Evolutionary conservation across 1,139 yeast genomes (phyloP).

Genomic region (Williopsis jadinii): DNA sequence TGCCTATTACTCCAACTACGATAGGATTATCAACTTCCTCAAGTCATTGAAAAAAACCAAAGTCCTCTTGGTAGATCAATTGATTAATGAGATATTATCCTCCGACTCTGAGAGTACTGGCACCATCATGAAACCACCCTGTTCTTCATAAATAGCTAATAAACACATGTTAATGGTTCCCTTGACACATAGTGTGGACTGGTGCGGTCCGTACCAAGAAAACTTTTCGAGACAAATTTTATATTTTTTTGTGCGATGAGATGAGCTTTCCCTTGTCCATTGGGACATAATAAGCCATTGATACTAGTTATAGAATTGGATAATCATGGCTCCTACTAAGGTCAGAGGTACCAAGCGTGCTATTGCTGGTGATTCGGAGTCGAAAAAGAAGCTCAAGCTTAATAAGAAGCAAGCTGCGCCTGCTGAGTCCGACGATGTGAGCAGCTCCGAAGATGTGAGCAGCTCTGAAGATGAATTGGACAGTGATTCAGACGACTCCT

Average conservation of each 20-base stretch:
- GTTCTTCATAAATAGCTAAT: background rate
- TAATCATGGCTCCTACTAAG: conserved; percentile 13
- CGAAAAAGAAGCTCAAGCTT: background rate
- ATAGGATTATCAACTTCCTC: conserved; percentile 6
- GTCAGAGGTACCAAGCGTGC: conserved; percentile 19
- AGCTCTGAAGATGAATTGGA: conserved; percentile 28
- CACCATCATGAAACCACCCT: conserved; percentile 16
- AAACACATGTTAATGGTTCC: no score
- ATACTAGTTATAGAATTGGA: background rate
- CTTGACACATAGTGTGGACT: no score
- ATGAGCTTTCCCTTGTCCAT: no score
- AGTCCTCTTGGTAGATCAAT: conserved; percentile 16
- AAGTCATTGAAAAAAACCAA: conserved; percentile 6
- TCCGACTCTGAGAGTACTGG: conserved; percentile 5
- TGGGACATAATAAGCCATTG: background rate
- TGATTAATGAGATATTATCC: conserved; percentile 14
- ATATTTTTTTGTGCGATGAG: conserved; percentile 1
- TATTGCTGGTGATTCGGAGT: conserved; percentile 2
- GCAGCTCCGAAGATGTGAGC: conserved; percentile 20
- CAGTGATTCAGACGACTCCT: conserved; percentile 19
- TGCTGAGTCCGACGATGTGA: conserved; percentile 9
- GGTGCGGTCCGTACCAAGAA: conserved; percentile 9
- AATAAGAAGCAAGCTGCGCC: conserved; percentile 20
- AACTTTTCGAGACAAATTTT: conserved; percentile 4
- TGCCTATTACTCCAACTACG: conserved; percentile 8